phyloP scores from a whole-genome alignment of 345 rosid genomes.

The Populus tremula region DNA sequence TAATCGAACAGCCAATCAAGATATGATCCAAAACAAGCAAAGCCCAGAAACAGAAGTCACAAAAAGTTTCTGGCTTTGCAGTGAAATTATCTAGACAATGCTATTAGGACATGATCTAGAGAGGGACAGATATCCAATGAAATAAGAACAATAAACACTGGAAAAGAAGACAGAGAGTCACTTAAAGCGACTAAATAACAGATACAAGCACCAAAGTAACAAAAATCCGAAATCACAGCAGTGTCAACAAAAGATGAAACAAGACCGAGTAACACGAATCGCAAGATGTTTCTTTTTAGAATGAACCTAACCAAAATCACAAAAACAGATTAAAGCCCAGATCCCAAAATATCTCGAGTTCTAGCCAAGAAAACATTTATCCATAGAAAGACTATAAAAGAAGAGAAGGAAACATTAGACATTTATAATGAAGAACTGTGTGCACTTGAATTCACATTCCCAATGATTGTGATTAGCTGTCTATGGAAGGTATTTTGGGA shows the following conservation, averaged over 20 bases:
- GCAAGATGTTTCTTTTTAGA: not conserved
- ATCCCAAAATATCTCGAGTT: slow-evolving; percentile 20
- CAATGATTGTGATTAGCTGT: slow-evolving; percentile 7
- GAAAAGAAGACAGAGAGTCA: not conserved
- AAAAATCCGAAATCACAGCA: not conserved
- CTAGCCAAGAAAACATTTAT: not conserved
- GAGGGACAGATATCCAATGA: not conserved
- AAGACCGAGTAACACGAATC: not conserved
- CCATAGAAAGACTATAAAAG: not conserved
- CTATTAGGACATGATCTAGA: not conserved
- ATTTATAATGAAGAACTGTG: not conserved
- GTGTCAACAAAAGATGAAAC: not conserved
- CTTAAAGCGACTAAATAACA: not conserved
- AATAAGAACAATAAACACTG: not conserved
- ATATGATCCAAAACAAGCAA: not conserved
- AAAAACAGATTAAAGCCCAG: slow-evolving; percentile 8
- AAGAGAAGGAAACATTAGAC: not conserved
- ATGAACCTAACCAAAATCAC: not conserved
- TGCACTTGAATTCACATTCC: not conserved
- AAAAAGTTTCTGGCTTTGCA: slow-evolving; percentile 6
- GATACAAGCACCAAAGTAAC: not conserved
- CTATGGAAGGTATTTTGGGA: not conserved
- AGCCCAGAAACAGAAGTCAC: slow-evolving; percentile 30
- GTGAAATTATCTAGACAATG: not conserved
- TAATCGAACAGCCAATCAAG: slow-evolving; percentile 14